Percentiles rank a stretch among this genome's conserved stretches.
Evolutionary conservation across 805 yeast genomes (phyloP).

Genomic region (Yamadazyma sp.): DNA sequence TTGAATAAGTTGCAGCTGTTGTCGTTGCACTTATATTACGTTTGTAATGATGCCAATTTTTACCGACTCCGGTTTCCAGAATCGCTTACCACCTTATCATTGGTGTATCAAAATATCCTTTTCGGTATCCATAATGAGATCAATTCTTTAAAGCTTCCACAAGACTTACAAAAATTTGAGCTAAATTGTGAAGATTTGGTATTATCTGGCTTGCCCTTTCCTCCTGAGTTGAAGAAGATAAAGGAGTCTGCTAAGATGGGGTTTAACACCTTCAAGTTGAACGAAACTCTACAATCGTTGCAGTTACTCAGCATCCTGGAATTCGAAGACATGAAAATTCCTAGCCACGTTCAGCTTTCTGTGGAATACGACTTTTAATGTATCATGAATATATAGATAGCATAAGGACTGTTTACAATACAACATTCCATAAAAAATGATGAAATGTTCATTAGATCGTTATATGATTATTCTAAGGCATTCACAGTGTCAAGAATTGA

Average conservation of each 20-base stretch:
- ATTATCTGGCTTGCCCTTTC: slow-evolving; percentile 6
- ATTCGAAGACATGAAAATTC: slow-evolving; percentile 4
- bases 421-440: background rate
- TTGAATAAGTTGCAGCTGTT: slow-evolving; percentile 4
- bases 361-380: slow-evolving; percentile 3
- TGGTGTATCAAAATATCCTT: slow-evolving; percentile 4
- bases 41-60: slow-evolving; percentile 9
- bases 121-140: slow-evolving; percentile 12
- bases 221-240: slow-evolving; percentile 2
- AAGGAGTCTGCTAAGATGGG: slow-evolving; percentile 2
- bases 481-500: slow-evolving; percentile 6
- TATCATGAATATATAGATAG: background rate
- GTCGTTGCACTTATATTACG: slow-evolving; percentile 1
- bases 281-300: slow-evolving; percentile 1
- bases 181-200: slow-evolving; percentile 12
- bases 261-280: slow-evolving; percentile 7
- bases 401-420: background rate
- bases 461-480: slow-evolving; percentile 5
- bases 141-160: slow-evolving; percentile 7
- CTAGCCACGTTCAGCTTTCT: background rate
- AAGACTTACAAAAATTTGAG: slow-evolving; percentile 3
- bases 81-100: slow-evolving; percentile 1
- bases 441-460: background rate
- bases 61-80: slow-evolving; percentile 9
- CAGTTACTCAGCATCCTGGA: slow-evolving; percentile 5